Base-by-base conservation (phyloP, 2,329 filamentous ascomycete species). In the Ophidiomyces ophidiicola region DNA sequence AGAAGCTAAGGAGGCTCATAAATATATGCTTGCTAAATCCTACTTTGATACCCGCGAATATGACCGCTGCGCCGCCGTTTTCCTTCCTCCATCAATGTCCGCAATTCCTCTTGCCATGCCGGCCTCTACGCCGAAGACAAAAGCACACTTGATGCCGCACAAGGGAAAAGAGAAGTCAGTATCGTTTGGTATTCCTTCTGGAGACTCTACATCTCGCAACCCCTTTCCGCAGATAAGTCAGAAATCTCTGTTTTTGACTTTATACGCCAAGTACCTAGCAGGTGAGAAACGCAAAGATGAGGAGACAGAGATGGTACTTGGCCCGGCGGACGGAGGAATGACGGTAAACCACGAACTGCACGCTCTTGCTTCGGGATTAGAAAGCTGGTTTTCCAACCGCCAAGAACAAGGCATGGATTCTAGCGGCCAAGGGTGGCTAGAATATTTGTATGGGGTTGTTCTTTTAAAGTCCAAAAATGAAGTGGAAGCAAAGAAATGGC, bases 211-310 rank as follows among this genome's bases (percentile, higher is more conserved):
- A 6, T 45, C 53, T 12, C 54, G 56, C 25, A 62, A 61, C 48
- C 60, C 58, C 3, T 62, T 70, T 29, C 66, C 63, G 7, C 62
- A 59, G 5, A 51, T 94, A 36, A 94, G 87, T 56, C 86, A 94
- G 58, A 92, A 88, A 62, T 86, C 88, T 37, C 62, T 96, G 14
- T 98, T 98, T 54, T 70, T 98, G 7, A 82, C 86, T 0, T 67
- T 96, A 3, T 98, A 98, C 53, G 84, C 90, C 31, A 92, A 88
- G 55, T 86, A 87, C 55, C 74, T 96, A 47, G 82, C 87, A 0
- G 90, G 90, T 1, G 90, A 98, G 67, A 94, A 96, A 68, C 78
- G 84, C 48, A 94, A 88, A 60, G 84, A 94, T 52, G 90, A 98
- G 60, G 88, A 96, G 42, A 85, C 83, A 15, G 90, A 98, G 63